Conservation (phyloP, 2,329 filamentous ascomycete genomes). For the Botrytis elliptica region DNA sequence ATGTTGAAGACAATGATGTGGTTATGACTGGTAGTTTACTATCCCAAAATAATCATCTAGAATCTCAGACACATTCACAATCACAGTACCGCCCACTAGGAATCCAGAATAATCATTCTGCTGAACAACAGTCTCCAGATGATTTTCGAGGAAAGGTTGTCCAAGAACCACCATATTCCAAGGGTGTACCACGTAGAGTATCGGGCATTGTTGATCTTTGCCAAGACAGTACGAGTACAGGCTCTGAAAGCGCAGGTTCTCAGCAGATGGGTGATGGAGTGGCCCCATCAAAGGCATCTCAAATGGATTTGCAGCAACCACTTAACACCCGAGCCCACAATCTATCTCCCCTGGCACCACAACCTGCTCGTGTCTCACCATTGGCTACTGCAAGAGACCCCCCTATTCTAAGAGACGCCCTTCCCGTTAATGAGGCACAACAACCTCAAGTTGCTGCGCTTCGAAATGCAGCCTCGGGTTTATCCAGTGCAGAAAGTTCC, state of each 20-base stretch:
- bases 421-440: conserved; percentile 33
- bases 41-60: conserved; percentile 36
- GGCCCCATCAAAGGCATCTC: conserved; percentile 40
- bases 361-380: conserved; percentile 67
- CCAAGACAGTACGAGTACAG: conserved; percentile 17
- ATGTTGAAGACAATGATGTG: conserved; percentile 30
- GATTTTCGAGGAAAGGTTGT: not conserved
- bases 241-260: conserved; percentile 11
- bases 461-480: conserved; percentile 47
- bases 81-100: conserved; percentile 21
- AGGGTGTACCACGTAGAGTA: conserved; percentile 5
- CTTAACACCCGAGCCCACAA: conserved; percentile 63
- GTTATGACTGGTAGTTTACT: conserved; percentile 35
- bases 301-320: conserved; percentile 43
- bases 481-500: conserved; percentile 61
- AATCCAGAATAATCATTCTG: conserved; percentile 3
- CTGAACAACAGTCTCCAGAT: conserved; percentile 18
- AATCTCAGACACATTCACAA: conserved; percentile 29
- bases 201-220: conserved; percentile 22
- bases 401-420: conserved; percentile 34
- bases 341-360: conserved; percentile 69
- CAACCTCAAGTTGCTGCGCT: conserved; percentile 58
- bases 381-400: conserved; percentile 48
- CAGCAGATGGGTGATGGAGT: conserved; percentile 41
- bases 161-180: conserved; percentile 3